A percentile compares a stretch with the other conserved stretches of the same genome.
These are phyloP conservation scores for Diplotaxis tenuifolia DNA, from an alignment of 345 rosid genomes.

Conservation along the genomic window DNA sequence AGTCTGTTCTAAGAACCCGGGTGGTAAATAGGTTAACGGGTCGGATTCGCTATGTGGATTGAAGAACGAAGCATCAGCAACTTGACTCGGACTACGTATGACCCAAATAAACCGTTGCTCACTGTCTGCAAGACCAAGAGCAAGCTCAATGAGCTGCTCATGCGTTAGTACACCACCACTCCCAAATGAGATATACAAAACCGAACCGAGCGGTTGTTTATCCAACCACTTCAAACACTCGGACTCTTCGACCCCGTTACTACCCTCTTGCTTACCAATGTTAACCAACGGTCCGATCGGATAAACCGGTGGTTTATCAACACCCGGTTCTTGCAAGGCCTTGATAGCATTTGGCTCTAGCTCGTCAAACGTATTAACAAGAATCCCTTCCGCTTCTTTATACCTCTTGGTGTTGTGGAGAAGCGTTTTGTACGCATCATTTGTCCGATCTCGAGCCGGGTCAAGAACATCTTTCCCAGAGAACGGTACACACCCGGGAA, in stretches of 20 bases:
- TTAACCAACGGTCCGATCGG: constrained; percentile 68
- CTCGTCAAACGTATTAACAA: constrained; percentile 55
- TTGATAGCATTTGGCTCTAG: constrained; percentile 50
- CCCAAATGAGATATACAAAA: constrained; percentile 78
- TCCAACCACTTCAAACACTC: constrained; percentile 75
- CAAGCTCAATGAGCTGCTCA: constrained; percentile 70
- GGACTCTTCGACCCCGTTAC: not conserved
- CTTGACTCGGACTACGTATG: constrained; percentile 55
- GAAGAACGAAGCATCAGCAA: constrained; percentile 56
- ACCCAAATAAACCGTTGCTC: constrained; percentile 89
- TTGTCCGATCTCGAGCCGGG: constrained; percentile 52
- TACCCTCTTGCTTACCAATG: constrained; percentile 25
- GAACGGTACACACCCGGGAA: constrained; percentile 64
- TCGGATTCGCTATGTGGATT: constrained; percentile 41
- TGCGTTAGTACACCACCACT: constrained; percentile 81
- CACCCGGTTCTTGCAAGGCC: constrained; percentile 44
- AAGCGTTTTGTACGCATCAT: constrained; percentile 61
- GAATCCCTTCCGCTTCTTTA: constrained; percentile 57
- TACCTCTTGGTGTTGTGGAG: constrained; percentile 55
- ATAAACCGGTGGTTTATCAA: constrained; percentile 56
- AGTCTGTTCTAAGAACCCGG: constrained; percentile 65
- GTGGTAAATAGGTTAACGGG: constrained; percentile 60
- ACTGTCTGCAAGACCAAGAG: constrained; percentile 73
- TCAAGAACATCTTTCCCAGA: constrained; percentile 54
- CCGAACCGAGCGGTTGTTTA: constrained; percentile 77